Percentiles rank a stretch among this genome's conserved stretches.
Evolutionary conservation across 192 early-diverging fungal species (phyloP).

Genomic region (Diversispora epigaea): DNA sequence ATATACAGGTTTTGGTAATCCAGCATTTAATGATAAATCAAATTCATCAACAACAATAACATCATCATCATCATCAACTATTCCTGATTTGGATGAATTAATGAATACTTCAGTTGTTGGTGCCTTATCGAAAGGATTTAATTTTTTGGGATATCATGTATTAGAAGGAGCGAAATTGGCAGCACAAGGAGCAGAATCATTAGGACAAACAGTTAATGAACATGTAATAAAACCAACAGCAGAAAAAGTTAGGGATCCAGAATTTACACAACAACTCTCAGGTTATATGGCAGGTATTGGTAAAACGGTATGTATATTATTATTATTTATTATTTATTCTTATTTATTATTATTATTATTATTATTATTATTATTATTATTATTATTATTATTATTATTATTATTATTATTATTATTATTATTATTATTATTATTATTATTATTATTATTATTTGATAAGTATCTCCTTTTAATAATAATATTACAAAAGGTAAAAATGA

Average conservation of each 20-base stretch:
- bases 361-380: too few relatives aligned
- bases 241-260: conserved; percentile 61
- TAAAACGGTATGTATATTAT: conserved; percentile 44
- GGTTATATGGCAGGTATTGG: conserved; percentile 62
- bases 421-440: neutral
- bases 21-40: conserved; percentile 38
- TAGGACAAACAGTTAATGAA: conserved; percentile 56
- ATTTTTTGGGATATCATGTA: conserved; percentile 57
- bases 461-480: too few relatives aligned
- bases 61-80: conserved; percentile 35
- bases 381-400: too few relatives aligned
- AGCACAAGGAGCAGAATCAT: conserved; percentile 46
- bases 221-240: conserved; percentile 64
- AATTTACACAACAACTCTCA: conserved; percentile 60
- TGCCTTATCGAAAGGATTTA: conserved; percentile 70
- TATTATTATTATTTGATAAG: neutral
- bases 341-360: neutral
- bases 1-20: conserved; percentile 72
- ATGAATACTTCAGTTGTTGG: conserved; percentile 63
- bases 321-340: too few relatives aligned
- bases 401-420: too few relatives aligned
- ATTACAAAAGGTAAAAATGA: too few relatives aligned
- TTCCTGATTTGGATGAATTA: conserved; percentile 53
- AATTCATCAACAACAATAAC: conserved; percentile 29
- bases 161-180: conserved; percentile 56